Percentiles rank a stretch among this genome's conserved stretches.
Evolutionary conservation across 2,329 filamentous ascomycete genomes (phyloP).

Genomic region (Colletotrichum siamense): DNA sequence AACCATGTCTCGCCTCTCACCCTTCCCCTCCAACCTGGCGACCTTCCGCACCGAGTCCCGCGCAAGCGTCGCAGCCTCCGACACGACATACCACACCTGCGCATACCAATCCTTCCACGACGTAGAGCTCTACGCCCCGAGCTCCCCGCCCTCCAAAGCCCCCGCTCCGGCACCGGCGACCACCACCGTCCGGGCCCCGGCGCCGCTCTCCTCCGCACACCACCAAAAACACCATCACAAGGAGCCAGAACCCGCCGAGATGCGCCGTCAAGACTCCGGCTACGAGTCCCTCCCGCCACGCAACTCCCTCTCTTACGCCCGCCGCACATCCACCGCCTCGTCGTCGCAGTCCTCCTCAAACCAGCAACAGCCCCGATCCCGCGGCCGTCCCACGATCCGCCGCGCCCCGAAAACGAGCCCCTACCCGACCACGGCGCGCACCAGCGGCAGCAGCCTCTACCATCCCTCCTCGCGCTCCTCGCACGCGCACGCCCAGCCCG

Average conservation of each 20-base stretch:
- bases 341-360: conserved; percentile 29
- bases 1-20: conserved; percentile 21
- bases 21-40: conserved; percentile 17
- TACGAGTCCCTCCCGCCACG: conserved; percentile 58
- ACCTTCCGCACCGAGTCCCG: conserved; percentile 36
- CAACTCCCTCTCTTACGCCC: conserved; percentile 38
- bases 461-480: conserved; percentile 9
- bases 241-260: conserved; percentile 40
- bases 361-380: conserved; percentile 32
- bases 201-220: not conserved
- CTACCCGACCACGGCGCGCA: conserved; percentile 13
- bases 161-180: conserved; percentile 18
- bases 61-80: conserved; percentile 49
- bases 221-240: conserved; percentile 11
- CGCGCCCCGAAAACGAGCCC: conserved; percentile 44
- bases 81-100: conserved; percentile 47
- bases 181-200: conserved; percentile 3
- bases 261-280: conserved; percentile 64
- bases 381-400: conserved; percentile 46
- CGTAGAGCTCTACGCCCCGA: conserved; percentile 51
- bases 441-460: conserved; percentile 12
- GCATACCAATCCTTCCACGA: conserved; percentile 56
- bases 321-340: conserved; percentile 39
- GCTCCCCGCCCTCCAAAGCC: conserved; percentile 28
- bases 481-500: conserved; percentile 27